phyloP scores from a whole-genome alignment of 2,329 filamentous ascomycete species.

The Tolypocladium paradoxum region DNA sequence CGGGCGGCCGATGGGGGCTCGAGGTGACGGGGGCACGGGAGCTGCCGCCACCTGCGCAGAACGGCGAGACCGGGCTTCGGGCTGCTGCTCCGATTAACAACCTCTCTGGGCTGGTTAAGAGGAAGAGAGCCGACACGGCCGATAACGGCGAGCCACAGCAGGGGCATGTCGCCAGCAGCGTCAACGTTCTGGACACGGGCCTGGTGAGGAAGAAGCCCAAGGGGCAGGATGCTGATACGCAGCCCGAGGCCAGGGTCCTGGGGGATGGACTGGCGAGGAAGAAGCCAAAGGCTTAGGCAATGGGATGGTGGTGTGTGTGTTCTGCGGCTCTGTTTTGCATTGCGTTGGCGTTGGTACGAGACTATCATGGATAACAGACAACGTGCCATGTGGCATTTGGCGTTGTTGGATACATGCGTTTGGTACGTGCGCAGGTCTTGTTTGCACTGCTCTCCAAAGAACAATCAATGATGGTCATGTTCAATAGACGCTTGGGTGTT shows the following conservation, averaged over 20 bases:
- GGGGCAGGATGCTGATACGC: no score
- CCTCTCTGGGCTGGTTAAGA: slow-evolving; percentile 36
- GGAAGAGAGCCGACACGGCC: slow-evolving; percentile 26
- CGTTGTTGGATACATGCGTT: not conserved
- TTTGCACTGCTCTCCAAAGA: not conserved
- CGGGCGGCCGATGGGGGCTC: slow-evolving; percentile 41
- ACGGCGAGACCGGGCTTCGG: slow-evolving; percentile 5
- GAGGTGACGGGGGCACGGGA: slow-evolving; percentile 34
- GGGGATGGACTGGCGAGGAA: slow-evolving; percentile 45
- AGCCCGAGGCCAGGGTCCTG: no score
- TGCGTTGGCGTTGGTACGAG: not conserved
- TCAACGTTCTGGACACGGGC: slow-evolving; percentile 36
- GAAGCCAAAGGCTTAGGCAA: slow-evolving; percentile 36
- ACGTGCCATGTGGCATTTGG: not conserved
- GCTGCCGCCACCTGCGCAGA: slow-evolving; percentile 5
- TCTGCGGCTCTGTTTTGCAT: not conserved
- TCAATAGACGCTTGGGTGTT: not conserved
- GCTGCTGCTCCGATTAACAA: slow-evolving; percentile 29
- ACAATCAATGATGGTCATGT: not conserved
- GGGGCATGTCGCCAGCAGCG: slow-evolving; percentile 8
- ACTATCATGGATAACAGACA: not conserved
- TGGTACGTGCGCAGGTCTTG: not conserved
- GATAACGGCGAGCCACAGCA: slow-evolving; percentile 7
- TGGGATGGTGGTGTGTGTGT: not conserved
- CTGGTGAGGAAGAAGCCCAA: slow-evolving; percentile 47